Conservation (phyloP, 2,329 filamentous ascomycete species). For the Xylaria digitata region DNA sequence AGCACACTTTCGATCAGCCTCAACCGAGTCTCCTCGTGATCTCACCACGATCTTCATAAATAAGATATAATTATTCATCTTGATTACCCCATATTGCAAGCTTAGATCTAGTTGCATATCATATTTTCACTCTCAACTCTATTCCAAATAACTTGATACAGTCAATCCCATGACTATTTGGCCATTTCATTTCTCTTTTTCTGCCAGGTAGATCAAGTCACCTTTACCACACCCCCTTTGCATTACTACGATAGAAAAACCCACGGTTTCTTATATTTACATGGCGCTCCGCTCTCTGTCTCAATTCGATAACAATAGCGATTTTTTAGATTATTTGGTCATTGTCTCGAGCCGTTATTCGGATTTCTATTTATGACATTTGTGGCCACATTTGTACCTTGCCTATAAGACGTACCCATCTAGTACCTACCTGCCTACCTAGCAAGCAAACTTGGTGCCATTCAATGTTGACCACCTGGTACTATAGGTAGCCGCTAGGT, state of each 20-base stretch:
- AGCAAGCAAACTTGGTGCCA: constrained; percentile 5
- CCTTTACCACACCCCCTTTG: neutral
- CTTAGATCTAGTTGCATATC: neutral
- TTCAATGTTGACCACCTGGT: neutral
- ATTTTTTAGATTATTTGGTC: constrained; percentile 15
- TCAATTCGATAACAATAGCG: constrained; percentile 1
- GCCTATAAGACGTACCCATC: constrained; percentile 3
- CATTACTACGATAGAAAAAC: constrained; percentile 2
- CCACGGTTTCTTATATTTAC: neutral
- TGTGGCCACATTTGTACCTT: neutral
- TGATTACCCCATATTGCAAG: neutral
- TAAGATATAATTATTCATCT: constrained; percentile 17
- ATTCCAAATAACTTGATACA: neutral
- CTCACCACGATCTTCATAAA: neutral
- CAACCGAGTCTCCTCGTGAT: constrained; percentile 16
- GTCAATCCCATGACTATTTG: neutral
- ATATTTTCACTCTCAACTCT: neutral
- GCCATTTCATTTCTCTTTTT: constrained; percentile 2
- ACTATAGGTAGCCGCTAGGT: neutral
- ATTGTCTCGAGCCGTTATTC: constrained; percentile 1
- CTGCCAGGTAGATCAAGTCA: constrained; percentile 8
- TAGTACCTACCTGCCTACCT: neutral
- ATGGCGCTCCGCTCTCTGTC: constrained; percentile 18
- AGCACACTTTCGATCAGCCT: constrained; percentile 20
- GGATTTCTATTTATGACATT: constrained; percentile 14